These are phyloP conservation scores for Kodamaea restingae DNA, from an alignment of 805 yeast genomes.

Conservation along the genomic window DNA sequence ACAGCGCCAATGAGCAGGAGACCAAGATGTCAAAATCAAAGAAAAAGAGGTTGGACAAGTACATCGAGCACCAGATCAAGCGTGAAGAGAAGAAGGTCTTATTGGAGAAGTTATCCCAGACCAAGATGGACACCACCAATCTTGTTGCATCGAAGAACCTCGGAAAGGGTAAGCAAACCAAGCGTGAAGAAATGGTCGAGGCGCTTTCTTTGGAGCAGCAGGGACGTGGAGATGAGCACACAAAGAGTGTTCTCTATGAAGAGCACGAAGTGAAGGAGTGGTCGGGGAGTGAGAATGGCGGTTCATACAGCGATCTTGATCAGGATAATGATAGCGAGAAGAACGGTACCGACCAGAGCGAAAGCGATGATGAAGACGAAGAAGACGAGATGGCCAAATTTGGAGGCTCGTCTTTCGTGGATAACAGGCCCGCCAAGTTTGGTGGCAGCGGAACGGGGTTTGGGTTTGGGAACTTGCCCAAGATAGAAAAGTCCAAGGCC, in stretches of 20 bases:
- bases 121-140: constrained; percentile 65
- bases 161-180: constrained; percentile 71
- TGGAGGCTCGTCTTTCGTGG: constrained; percentile 51
- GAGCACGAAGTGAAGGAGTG: constrained; percentile 61
- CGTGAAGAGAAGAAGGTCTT: constrained; percentile 82
- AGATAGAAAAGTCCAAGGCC: constrained; percentile 31
- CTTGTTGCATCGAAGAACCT: constrained; percentile 71
- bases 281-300: constrained; percentile 27
- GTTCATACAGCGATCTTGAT: not conserved
- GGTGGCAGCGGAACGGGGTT: constrained; percentile 68
- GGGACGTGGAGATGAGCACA: constrained; percentile 63
- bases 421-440: constrained; percentile 59
- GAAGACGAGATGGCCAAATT: constrained; percentile 14
- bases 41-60: constrained; percentile 79
- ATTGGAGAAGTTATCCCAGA: constrained; percentile 64
- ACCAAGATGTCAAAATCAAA: constrained; percentile 67
- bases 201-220: constrained; percentile 69
- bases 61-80: constrained; percentile 84
- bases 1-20: constrained; percentile 55
- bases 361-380: constrained; percentile 13
- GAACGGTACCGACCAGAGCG: too few species aligned
- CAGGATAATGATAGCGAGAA: too few species aligned
- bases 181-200: constrained; percentile 64
- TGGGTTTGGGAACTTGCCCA: constrained; percentile 56
- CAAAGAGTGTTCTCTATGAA: constrained; percentile 64